These are phyloP conservation scores for Plectosphaerella plurivora DNA, from an alignment of 2,329 filamentous ascomycete genomes.

Conservation along the genomic window DNA sequence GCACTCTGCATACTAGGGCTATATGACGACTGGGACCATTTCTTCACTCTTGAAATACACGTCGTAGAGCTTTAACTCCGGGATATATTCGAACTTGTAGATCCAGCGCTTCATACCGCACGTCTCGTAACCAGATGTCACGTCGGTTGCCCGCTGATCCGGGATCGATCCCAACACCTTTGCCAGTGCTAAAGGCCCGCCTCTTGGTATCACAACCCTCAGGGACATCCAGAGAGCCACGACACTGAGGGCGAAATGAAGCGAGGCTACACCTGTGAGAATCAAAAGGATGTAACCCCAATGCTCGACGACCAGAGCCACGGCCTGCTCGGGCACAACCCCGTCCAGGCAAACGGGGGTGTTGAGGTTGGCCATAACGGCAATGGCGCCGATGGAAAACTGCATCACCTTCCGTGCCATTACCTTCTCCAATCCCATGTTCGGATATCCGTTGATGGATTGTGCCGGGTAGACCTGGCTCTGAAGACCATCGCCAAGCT, in stretches of 20 bases:
- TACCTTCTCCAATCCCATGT: conserved; percentile 18
- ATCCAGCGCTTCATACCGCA: conserved; percentile 4
- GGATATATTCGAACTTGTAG: conserved; percentile 1
- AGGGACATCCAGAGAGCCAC: conserved; percentile 16
- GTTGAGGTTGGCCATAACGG: conserved; percentile 25
- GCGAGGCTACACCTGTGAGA: conserved; percentile 21
- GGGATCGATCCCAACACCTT: conserved; percentile 8
- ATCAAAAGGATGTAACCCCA: conserved; percentile 26
- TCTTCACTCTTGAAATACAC: conserved; percentile 7
- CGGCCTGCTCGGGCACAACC: conserved; percentile 22
- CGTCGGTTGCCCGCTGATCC: not conserved
- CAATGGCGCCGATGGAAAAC: conserved; percentile 30
- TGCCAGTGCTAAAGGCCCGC: conserved; percentile 7
- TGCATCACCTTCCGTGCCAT: conserved; percentile 31
- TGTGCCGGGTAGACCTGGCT: conserved; percentile 38
- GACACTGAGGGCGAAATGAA: conserved; percentile 22
- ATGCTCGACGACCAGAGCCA: conserved; percentile 23
- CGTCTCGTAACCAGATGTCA: not conserved
- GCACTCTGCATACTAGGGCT: too few relatives aligned
- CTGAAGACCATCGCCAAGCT: conserved; percentile 16
- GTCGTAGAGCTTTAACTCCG: conserved; percentile 4
- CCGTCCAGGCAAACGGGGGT: conserved; percentile 18
- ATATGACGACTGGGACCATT: not conserved
- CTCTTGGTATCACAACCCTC: conserved; percentile 16
- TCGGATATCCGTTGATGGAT: conserved; percentile 27